phyloP scores from a whole-genome alignment of 441 rosid species.

The Flueggea neowawraea region DNA sequence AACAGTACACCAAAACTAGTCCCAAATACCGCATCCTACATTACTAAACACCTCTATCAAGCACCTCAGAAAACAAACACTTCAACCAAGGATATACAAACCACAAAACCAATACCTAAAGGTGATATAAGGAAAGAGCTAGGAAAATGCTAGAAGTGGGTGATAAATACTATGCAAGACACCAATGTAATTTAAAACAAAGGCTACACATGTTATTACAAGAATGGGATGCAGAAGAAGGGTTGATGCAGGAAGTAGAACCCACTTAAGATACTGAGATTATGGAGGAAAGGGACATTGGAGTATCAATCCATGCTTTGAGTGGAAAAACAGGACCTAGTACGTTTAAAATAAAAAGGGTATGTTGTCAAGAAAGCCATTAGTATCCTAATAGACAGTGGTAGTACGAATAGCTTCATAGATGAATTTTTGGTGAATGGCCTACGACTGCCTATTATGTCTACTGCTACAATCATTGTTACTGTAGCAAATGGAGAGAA shows the following conservation, averaged over 20 bases:
- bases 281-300: not conserved
- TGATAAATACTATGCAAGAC: not conserved
- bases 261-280: too few relatives aligned
- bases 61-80: not conserved
- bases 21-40: too few relatives aligned
- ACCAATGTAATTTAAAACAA: not conserved
- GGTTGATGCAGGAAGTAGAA: too few relatives aligned
- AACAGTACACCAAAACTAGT: too few relatives aligned
- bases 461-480: not conserved
- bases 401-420: not conserved
- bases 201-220: not conserved
- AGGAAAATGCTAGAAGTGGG: not conserved
- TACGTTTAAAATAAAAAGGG: not conserved
- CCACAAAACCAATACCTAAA: too few relatives aligned
- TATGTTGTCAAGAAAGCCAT: too few relatives aligned
- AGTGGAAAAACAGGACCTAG: not conserved
- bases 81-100: not conserved
- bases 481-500: not conserved
- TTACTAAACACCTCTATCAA: too few relatives aligned
- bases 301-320: not conserved
- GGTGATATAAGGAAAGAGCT: too few relatives aligned
- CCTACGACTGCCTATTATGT: not conserved
- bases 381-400: not conserved
- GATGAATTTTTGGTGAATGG: not conserved
- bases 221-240: not conserved